A percentile compares a stretch with the other conserved stretches of the same genome.
Conservation (phyloP, 306 rosid species). For the Fragaria nilgerrensis region DNA sequence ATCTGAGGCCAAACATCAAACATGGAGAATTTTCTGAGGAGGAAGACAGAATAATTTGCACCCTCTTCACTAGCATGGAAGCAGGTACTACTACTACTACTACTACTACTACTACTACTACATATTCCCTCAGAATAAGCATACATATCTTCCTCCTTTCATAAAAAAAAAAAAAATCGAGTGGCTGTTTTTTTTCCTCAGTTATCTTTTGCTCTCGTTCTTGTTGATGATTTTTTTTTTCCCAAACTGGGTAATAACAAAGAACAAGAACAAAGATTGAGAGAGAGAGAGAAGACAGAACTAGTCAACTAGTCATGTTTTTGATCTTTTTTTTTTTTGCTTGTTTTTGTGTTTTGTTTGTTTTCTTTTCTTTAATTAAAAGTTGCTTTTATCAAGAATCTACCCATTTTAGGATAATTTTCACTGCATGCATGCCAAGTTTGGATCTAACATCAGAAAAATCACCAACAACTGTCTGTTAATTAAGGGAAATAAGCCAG, state of each 20-base stretch:
- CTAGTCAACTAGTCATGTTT: background rate
- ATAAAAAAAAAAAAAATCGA: conserved; percentile 11
- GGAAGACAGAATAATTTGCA: conserved; percentile 86
- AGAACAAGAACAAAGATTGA: background rate
- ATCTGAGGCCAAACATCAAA: conserved; percentile 88
- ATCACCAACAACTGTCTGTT: conserved; percentile 22
- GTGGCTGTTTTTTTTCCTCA: background rate
- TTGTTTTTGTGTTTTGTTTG: background rate
- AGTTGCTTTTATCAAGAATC: conserved; percentile 24
- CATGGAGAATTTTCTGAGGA: conserved; percentile 94
- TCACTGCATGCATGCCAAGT: conserved; percentile 40
- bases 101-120: conserved; percentile 23
- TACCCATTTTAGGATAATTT: conserved; percentile 26
- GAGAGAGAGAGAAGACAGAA: conserved; percentile 2
- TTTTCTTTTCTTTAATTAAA: background rate
- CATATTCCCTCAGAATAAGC: too few relatives aligned
- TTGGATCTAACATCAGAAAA: conserved; percentile 40
- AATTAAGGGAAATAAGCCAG: background rate
- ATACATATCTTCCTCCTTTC: background rate
- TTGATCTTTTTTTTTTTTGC: background rate
- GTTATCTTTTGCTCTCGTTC: conserved; percentile 12
- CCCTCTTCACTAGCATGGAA: conserved; percentile 78
- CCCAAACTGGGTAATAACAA: conserved; percentile 27
- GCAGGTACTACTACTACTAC: conserved; percentile 50
- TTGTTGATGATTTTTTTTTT: conserved; percentile 10